phyloP scores from a whole-genome alignment of 1,139 yeast genomes.

The Meyerozyma guilliermondii region DNA sequence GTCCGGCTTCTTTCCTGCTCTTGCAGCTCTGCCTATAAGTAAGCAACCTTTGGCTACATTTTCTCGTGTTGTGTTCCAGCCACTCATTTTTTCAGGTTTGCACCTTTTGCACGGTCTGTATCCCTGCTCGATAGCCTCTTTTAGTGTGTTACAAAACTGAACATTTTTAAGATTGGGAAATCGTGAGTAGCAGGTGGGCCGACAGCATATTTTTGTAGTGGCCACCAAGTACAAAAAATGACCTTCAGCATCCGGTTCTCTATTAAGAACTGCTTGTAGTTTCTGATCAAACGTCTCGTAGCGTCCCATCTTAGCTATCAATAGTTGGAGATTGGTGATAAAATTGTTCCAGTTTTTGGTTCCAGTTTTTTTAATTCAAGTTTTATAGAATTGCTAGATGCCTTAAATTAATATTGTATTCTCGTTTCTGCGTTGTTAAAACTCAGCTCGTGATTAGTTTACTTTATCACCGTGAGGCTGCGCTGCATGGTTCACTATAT shows the following conservation, averaged over 20 bases:
- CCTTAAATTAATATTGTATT: too few relatives aligned
- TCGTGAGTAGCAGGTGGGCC: slow-evolving; percentile 15
- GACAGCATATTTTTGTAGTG: slow-evolving; percentile 14
- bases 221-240: slow-evolving; percentile 14
- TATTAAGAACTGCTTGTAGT: slow-evolving; percentile 11
- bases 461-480: too few relatives aligned
- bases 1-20: not conserved
- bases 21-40: slow-evolving; percentile 3
- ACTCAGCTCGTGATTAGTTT: too few relatives aligned
- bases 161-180: slow-evolving; percentile 12
- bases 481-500: not conserved
- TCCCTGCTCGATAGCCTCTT: slow-evolving; percentile 12
- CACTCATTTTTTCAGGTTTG: slow-evolving; percentile 11
- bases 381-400: too few relatives aligned
- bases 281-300: slow-evolving; percentile 21
- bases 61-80: slow-evolving; percentile 11
- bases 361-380: too few relatives aligned
- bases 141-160: slow-evolving; percentile 9
- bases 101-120: slow-evolving; percentile 16
- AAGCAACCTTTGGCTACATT: slow-evolving; percentile 10
- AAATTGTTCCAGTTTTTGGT: too few relatives aligned
- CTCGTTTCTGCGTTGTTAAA: too few relatives aligned
- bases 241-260: slow-evolving; percentile 16
- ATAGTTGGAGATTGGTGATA: not conserved
- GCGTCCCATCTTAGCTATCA: not conserved